Evolutionary conservation across 352 stramenopile species (phyloP), one percentile per base, ranked within the genome.

Genomic region (Phytophthora colocasiae): DNA sequence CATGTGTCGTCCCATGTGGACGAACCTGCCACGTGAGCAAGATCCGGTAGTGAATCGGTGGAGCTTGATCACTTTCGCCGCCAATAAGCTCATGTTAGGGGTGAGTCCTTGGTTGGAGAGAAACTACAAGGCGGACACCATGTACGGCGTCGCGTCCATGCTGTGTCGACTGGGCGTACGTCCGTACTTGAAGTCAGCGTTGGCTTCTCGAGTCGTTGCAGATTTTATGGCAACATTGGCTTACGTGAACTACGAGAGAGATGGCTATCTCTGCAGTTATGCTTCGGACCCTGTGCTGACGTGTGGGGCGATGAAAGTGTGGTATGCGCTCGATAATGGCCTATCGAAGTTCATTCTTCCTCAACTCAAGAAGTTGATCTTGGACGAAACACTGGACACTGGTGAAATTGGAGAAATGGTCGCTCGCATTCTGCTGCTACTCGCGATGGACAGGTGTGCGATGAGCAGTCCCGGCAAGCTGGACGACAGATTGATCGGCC

Each of bases 1-100:
- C 15, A 58, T 64, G 57, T 46, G 47, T 17, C 57, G 57, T 45
- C 57, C 57, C 17, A 58, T 58, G 57, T 64, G 57, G 57, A 40
- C 34, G 4, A 7, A 40, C 34, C 8, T 12, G 34, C 14, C 34
- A 40, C 17, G 4, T 40, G 34, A 31, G 3, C 27, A 31, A 31
- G 27, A 31, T 31, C 27, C 27, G 3, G 27, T 31, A 31, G 6
- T 1, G 27, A 31, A 31, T 31, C 27, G 27, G 7, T 31, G 3
- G 11, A 40, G 15, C 12, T 40, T 44, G 15, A 5, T 46, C 8
- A 22, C 2, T 8, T 19, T 64, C 8, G 46, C 57, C 36, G 57
- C 56, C 29, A 51, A 29, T 44, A 64, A 58, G 19, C 17, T 64
- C 38, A 19, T 64, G 29, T 26, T 64, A 14, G 57, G 46, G 6